Percentiles rank a stretch among this genome's conserved stretches.
Evolutionary conservation across 768 basidiomycete species (phyloP).

Genomic region (Asterophora parasitica): DNA sequence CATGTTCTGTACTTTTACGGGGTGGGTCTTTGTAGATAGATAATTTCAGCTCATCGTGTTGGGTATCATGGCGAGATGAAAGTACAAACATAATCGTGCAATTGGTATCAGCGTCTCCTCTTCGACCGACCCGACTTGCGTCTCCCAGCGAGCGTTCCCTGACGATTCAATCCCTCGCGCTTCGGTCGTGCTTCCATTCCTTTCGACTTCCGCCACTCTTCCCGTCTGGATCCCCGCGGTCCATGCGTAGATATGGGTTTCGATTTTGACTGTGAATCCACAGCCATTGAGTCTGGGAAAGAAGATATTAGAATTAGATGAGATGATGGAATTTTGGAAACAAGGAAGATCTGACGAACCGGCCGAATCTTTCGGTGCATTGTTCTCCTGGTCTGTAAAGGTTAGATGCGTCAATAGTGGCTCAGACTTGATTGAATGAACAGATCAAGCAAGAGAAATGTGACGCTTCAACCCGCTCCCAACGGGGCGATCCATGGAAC

Average conservation of each 20-base stretch:
- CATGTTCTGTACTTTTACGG: slow-evolving; percentile 1
- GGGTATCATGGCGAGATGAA: background rate
- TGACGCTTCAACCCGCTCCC: slow-evolving; percentile 17
- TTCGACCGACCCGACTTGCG: slow-evolving; percentile 69
- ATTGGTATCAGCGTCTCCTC: slow-evolving; percentile 52
- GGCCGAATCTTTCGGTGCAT: slow-evolving; percentile 22
- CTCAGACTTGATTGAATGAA: slow-evolving; percentile 25
- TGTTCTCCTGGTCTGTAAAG: slow-evolving; percentile 29
- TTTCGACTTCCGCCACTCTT: slow-evolving; percentile 80
- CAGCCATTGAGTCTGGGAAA: slow-evolving; percentile 45
- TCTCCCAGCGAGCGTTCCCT: slow-evolving; percentile 55
- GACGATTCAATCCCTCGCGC: slow-evolving; percentile 57
- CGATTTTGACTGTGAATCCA: slow-evolving; percentile 37
- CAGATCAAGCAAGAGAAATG: slow-evolving; percentile 31
- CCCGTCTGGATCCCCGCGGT: slow-evolving; percentile 67
- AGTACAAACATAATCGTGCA: slow-evolving; percentile 2
- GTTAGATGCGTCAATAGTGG: slow-evolving; percentile 36
- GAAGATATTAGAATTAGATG: background rate
- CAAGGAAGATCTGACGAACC: slow-evolving; percentile 25
- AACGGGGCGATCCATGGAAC: background rate
- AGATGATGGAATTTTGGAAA: slow-evolving; percentile 14
- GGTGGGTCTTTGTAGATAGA: slow-evolving; percentile 3
- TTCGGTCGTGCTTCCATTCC: slow-evolving; percentile 54
- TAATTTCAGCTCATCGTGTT: background rate
- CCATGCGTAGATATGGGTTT: slow-evolving; percentile 75